Base-by-base conservation (phyloP, 139 green algal genomes). In the Nannochloris sp. region DNA sequence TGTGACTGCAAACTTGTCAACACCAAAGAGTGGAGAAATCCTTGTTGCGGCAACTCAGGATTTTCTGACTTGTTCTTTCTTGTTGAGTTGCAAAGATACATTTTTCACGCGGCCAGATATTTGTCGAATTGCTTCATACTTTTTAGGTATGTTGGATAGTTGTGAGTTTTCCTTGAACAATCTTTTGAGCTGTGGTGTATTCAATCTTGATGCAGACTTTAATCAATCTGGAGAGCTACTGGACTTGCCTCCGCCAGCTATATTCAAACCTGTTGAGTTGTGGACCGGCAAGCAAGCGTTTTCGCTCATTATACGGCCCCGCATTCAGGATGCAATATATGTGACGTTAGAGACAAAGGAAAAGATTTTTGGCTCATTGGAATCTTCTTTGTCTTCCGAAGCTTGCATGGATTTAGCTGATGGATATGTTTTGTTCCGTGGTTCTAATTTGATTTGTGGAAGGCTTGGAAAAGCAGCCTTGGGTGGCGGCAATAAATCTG, bases 211-310 rank as follows among this genome's bases (percentile, higher is more conserved):
- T 40, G 34, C 34, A 40, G 34, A 40, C 34, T 40, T 40, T 40
- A 40, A 11, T 40, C 8, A 61, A 61, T 23, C 16, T 25, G 10
- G 21, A 16, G 21, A 36, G 19, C 9, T 23, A 4, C 50, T 95
- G 12, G 76, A 89, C 50, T 50, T 94, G 43, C 86, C 85, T 0
- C 62, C 50, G 8, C 87, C 88, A 43, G 69, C 84, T 9, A 69
- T 94, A 9, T 5, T 91, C 44, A 93, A 95, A 80, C 90, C 90
- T 7, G 24, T 92, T 60, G 87, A 96, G 79, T 74, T 98, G 60
- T 99, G 93, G 93, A 97, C 93, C 2, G 93, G 93, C 61, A 99
- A 99, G 86, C 93, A 99, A 83, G 56, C 96, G 10, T 92, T 97
- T 61, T 74, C 68, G 8, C 63, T 93, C 40, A 67, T 98, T 11